Base-by-base conservation (phyloP, 768 basidiomycete species). In the Lentinula boryana region DNA sequence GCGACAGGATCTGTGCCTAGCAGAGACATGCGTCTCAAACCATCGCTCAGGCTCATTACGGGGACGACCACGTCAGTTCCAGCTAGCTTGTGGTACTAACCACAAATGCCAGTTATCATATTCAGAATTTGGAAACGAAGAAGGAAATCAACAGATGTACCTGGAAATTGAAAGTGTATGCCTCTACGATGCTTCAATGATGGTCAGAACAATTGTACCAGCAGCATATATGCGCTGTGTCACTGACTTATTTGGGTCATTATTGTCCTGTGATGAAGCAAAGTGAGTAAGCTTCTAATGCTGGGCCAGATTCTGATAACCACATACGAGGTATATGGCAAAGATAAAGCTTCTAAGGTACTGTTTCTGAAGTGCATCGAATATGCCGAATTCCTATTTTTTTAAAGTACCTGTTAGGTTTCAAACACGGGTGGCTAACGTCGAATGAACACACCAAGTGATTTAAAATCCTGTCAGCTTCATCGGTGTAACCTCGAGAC, bases 291-390 rank as follows among this genome's bases (percentile, higher is more conserved):
- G 18, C 48, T 27, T 62, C 46, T 41, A 36, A 58, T 15, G 50
- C 21, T n/a, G 12, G 8, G 31, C 18, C 21, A 40, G 46, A 50
- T 35, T 21, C 46, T 33, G 48, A 58, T 27, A 56, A 13, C 50
- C 6, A 56, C 83, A 62, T 59, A 93, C 93, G 61, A 94, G 74
- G 68, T 92, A 94, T 56, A 94, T 83, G 5, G 87, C 92, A 65
- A 94, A 91, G 56, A 93, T 87, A 70, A 93, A 92, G 66, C 88
- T 91, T 52, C 84, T 85, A 50, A 95, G 81, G 72, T 93, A 95
- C 64, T 86, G 87, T 68, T 88, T 92, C 68, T 91, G 83, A 36
- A 95, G 74, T 0, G 93, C 93, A 62, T 95, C 89, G 64, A 91
- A 93, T 46, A 94, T 91, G 0, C 93, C 93, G 60, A 84, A 76